Percentiles rank a stretch among this genome's conserved stretches.
Evolutionary conservation across 1,139 yeast genomes (phyloP).

Genomic region (Blastobotrys persicus): DNA sequence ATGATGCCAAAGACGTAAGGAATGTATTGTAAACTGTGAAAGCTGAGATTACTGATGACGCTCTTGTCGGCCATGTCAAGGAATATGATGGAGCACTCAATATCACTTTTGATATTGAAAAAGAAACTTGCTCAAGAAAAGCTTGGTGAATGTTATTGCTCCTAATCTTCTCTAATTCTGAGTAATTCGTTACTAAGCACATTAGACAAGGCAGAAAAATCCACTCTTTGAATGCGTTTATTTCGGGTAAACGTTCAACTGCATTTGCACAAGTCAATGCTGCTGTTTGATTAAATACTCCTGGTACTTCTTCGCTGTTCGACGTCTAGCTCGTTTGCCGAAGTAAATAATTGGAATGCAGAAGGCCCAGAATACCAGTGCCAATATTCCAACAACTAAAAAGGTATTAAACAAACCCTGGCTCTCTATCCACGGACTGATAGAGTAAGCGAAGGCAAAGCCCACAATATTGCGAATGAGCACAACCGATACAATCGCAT

Average conservation of each 20-base stretch:
- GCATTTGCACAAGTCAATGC: no score
- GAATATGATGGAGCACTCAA: no score
- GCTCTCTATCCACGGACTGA: slow-evolving; percentile 47
- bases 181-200: no score
- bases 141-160: no score
- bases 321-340: slow-evolving; percentile 28
- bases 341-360: slow-evolving; percentile 41
- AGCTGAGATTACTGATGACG: no score
- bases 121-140: no score
- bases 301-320: slow-evolving; percentile 18
- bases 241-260: background rate
- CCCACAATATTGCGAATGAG: slow-evolving; percentile 29
- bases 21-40: slow-evolving; percentile 76
- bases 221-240: background rate
- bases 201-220: background rate
- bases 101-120: no score
- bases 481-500: slow-evolving; percentile 44
- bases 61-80: no score
- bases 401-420: slow-evolving; percentile 47
- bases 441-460: slow-evolving; percentile 49
- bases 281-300: slow-evolving; percentile 4
- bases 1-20: slow-evolving; percentile 76
- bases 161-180: no score
- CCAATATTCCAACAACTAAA: slow-evolving; percentile 44
- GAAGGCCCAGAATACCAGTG: slow-evolving; percentile 43